phyloP scores from a whole-genome alignment of 192 early-diverging fungal species.

The Backusella tuberculispora region DNA sequence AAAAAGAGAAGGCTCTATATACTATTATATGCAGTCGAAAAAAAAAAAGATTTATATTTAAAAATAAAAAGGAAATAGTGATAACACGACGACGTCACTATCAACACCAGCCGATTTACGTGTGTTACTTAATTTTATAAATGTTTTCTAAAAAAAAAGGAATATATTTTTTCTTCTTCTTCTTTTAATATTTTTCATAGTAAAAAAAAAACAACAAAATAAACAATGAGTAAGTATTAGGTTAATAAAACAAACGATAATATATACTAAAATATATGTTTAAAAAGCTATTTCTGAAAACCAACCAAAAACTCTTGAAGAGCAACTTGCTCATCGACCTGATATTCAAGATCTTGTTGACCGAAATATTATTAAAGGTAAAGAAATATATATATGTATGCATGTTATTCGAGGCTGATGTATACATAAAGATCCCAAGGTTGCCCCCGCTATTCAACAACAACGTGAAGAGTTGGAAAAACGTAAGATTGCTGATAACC shows the following conservation, averaged over 20 bases:
- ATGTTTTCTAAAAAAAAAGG: neutral
- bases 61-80: neutral
- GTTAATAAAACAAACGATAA: neutral
- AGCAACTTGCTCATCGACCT: slow-evolving; percentile 60
- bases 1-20: too few relatives aligned
- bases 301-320: slow-evolving; percentile 46
- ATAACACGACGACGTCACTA: neutral
- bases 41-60: neutral
- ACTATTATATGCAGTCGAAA: too few relatives aligned
- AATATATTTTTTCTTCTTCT: neutral
- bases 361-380: slow-evolving; percentile 62
- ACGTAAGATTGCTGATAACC: slow-evolving; percentile 50
- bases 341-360: slow-evolving; percentile 58
- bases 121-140: neutral
- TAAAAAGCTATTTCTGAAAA: slow-evolving; percentile 9
- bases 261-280: neutral
- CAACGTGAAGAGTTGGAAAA: slow-evolving; percentile 52
- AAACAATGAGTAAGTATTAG: neutral
- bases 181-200: neutral
- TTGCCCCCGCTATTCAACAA: slow-evolving; percentile 55
- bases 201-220: neutral
- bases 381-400: neutral
- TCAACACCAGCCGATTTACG: neutral
- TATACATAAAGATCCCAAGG: slow-evolving; percentile 44
- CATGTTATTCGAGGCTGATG: neutral